Base-by-base conservation (phyloP, 306 rosid species). In the Acacia acuminata region DNA sequence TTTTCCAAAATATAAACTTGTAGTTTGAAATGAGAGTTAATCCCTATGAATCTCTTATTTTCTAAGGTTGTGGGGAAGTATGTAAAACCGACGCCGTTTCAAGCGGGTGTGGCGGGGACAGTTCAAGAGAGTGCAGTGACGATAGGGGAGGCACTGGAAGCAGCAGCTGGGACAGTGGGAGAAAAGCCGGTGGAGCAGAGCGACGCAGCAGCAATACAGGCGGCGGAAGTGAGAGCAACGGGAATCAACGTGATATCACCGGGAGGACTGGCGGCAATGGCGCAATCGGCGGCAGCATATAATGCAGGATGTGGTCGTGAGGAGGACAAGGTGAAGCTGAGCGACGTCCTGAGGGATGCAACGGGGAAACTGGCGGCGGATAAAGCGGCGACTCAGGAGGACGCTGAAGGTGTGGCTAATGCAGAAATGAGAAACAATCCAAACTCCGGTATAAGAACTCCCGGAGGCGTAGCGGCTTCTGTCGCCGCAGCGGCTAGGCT, bases 71-170 rank as follows among this genome's bases (percentile, higher is more conserved):
- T 93, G 25, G 90, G 87, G 5, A 89, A 90, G 78, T 82, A 43
- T 68, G 81, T 32, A 42, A 75, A 90, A 68, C 81, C 97, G 2
- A 82, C 85, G 0, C 87, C 88, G 14, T 79, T 86, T 48, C 22
- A 53, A 8, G 42, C 72, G 32, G 63, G 70, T 0, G 19, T 3
- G 9, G 58, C 3, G 3, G 75, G 81, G 51, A 82, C 44, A 14
- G 66, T 42, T 3, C 36, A 71, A 53, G 79, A 81, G 73, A 82
- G 67, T 42, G 79, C 84, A 3, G 78, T 93, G 17, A 92, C 97
- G 6, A 92, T 94, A 1, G 98, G 94, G 0, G 93, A 94, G 82
- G 97, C 98, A 73, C 90, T 92, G 0, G 93, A 92, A 81, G 97
- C 94, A 3, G 87, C 95, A 0, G 90, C 86, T 19, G 2, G 88